These are phyloP conservation scores for Coelastrella sp. DNA, from an alignment of 139 green algal genomes.

Conservation along the genomic window DNA sequence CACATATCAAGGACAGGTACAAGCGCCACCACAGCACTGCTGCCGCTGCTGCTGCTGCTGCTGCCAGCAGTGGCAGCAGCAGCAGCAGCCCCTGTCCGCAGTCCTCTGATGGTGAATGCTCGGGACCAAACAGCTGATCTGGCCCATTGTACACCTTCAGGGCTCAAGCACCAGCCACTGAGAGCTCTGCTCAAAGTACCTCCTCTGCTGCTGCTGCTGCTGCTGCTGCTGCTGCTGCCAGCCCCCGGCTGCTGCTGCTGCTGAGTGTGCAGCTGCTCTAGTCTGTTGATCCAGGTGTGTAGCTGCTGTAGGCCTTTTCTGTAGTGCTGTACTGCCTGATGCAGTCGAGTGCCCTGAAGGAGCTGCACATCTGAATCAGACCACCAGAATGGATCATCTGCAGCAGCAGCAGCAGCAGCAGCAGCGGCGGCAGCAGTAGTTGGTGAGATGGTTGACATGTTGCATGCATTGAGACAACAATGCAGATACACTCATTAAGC, in stretches of 20 bases:
- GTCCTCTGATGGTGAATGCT: slow-evolving; percentile 18
- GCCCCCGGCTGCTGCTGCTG: not conserved
- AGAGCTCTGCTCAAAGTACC: slow-evolving; percentile 2
- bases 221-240: slow-evolving; percentile 33
- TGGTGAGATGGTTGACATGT: too few relatives aligned
- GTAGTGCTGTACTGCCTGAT: slow-evolving; percentile 18
- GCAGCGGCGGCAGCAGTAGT: not conserved
- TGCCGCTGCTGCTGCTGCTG: not conserved
- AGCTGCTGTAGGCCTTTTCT: slow-evolving; percentile 18
- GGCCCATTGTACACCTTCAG: slow-evolving; percentile 28
- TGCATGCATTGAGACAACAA: too few relatives aligned
- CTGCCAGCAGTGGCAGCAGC: not conserved
- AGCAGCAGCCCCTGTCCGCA: not conserved
- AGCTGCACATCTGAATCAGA: not conserved
- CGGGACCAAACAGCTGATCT: slow-evolving; percentile 38
- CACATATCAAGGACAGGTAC: slow-evolving; percentile 60
- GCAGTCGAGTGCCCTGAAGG: slow-evolving; percentile 24
- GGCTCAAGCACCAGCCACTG: slow-evolving; percentile 14
- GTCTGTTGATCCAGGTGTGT: slow-evolving; percentile 8
- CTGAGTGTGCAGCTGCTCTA: slow-evolving; percentile 27
- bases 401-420: slow-evolving; percentile 15
- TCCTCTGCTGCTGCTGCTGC: not conserved
- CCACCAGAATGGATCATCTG: slow-evolving; percentile 45
- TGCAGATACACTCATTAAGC: too few relatives aligned
- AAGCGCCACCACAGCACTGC: slow-evolving; percentile 37